Conservation (phyloP, 2,329 filamentous ascomycete species). For the Cladosporium sp. region DNA sequence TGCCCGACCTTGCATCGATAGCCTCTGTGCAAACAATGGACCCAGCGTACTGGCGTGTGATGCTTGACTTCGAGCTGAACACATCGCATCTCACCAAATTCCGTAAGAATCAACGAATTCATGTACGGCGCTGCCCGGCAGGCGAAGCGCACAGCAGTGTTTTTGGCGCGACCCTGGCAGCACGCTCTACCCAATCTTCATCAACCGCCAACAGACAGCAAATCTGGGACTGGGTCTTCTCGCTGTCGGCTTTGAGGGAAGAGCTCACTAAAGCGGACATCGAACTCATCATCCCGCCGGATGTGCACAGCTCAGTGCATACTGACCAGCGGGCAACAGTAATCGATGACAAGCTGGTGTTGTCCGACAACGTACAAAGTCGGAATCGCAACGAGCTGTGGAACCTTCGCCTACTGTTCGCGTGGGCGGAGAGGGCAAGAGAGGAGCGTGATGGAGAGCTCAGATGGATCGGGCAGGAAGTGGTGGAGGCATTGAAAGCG, state of each 20-base stretch:
- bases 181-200: slow-evolving; percentile 46
- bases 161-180: slow-evolving; percentile 69
- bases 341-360: slow-evolving; percentile 65
- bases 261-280: slow-evolving; percentile 59
- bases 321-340: slow-evolving; percentile 52
- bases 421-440: slow-evolving; percentile 52
- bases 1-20: slow-evolving; percentile 61
- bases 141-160: slow-evolving; percentile 45
- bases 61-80: slow-evolving; percentile 64
- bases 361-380: slow-evolving; percentile 40
- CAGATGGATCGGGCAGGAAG: slow-evolving; percentile 51
- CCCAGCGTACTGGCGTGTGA: slow-evolving; percentile 72
- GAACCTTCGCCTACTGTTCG: slow-evolving; percentile 58
- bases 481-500: slow-evolving; percentile 50
- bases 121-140: slow-evolving; percentile 60
- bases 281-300: slow-evolving; percentile 36
- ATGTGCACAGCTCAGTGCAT: slow-evolving; percentile 38
- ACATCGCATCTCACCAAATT: slow-evolving; percentile 59
- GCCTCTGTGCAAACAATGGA: slow-evolving; percentile 55
- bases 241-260: slow-evolving; percentile 45
- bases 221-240: slow-evolving; percentile 70
- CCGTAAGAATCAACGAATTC: slow-evolving; percentile 62
- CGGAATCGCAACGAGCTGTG: slow-evolving; percentile 52
- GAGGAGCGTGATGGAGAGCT: slow-evolving; percentile 32
- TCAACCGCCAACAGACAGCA: slow-evolving; percentile 27